phyloP scores from a whole-genome alignment of 2,329 filamentous ascomycete species.

The Xylariaceae sp. region DNA sequence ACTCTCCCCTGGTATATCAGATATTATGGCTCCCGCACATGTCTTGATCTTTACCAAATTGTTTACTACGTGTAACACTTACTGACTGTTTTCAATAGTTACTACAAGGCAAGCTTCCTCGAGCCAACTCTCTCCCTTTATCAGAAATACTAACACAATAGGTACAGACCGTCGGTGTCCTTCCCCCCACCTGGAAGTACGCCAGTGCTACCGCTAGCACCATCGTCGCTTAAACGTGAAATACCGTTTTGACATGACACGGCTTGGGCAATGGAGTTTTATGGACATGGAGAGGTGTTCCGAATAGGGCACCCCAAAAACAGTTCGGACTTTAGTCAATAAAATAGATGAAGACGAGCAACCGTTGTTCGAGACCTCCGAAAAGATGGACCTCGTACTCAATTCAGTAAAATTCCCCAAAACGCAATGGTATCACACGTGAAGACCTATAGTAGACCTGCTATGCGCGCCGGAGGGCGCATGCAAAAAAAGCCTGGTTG shows the following conservation, averaged over 20 bases:
- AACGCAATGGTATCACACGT: constrained; percentile 27
- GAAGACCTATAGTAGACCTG: constrained; percentile 16
- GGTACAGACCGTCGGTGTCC: constrained; percentile 61
- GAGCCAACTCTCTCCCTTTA: not conserved
- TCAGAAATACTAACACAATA: constrained; percentile 8
- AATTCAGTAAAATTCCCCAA: constrained; percentile 10
- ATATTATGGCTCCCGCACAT: not conserved
- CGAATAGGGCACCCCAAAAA: constrained; percentile 27
- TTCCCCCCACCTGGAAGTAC: constrained; percentile 96
- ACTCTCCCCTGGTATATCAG: not conserved
- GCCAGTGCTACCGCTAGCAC: constrained; percentile 95
- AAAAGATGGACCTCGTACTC: constrained; percentile 18
- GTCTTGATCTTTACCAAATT: not conserved
- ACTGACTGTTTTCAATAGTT: constrained; percentile 14
- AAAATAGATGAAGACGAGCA: constrained; percentile 23
- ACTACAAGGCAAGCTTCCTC: constrained; percentile 19
- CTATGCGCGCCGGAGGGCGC: constrained; percentile 2
- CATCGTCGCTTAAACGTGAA: constrained; percentile 71
- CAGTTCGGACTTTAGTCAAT: constrained; percentile 20
- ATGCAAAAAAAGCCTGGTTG: constrained; percentile 11
- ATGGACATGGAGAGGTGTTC: constrained; percentile 30
- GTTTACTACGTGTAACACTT: not conserved
- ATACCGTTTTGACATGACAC: constrained; percentile 23
- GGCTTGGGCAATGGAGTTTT: constrained; percentile 33
- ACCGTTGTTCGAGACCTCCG: constrained; percentile 12